Percentiles rank a stretch among this genome's conserved stretches.
Conservation (phyloP, 108 stramenopile species). For the Skeletonema grethae region DNA sequence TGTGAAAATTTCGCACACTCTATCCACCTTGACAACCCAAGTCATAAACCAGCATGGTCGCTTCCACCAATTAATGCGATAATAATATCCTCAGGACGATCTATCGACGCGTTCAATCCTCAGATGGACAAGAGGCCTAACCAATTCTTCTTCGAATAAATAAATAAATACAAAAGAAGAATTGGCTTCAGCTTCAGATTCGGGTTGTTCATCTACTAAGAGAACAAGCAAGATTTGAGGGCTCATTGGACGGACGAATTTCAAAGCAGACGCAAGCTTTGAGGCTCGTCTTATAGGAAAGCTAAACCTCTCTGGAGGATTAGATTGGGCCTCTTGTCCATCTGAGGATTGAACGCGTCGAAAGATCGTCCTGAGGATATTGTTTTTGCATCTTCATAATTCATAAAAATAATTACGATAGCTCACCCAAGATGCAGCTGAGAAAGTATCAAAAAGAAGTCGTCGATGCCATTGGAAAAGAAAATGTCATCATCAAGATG, state of each 20-base stretch:
- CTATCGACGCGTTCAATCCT: neutral
- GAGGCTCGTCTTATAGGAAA: too few relatives aligned
- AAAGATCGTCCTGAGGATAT: neutral
- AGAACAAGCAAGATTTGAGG: too few relatives aligned
- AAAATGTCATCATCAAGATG: conserved; percentile 54
- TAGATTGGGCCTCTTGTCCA: neutral
- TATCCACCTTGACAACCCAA: neutral
- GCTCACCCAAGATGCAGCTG: conserved; percentile 11
- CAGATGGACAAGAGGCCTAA: too few relatives aligned
- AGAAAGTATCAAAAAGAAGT: conserved; percentile 41
- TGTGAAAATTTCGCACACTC: neutral
- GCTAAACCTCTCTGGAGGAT: neutral
- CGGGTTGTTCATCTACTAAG: too few relatives aligned
- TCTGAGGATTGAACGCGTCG: neutral
- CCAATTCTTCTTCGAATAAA: too few relatives aligned
- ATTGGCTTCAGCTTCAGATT: too few relatives aligned
- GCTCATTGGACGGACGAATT: too few relatives aligned
- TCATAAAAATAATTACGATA: conserved; percentile 11
- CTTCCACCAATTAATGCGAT: neutral
- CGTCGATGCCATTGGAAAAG: conserved; percentile 38
- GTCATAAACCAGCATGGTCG: neutral
- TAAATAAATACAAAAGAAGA: too few relatives aligned
- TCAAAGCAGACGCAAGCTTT: too few relatives aligned
- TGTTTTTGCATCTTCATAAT: neutral
- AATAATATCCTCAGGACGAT: neutral